Base-by-base conservation (phyloP, 257 asterid species). In the Nicotiana paniculata region DNA sequence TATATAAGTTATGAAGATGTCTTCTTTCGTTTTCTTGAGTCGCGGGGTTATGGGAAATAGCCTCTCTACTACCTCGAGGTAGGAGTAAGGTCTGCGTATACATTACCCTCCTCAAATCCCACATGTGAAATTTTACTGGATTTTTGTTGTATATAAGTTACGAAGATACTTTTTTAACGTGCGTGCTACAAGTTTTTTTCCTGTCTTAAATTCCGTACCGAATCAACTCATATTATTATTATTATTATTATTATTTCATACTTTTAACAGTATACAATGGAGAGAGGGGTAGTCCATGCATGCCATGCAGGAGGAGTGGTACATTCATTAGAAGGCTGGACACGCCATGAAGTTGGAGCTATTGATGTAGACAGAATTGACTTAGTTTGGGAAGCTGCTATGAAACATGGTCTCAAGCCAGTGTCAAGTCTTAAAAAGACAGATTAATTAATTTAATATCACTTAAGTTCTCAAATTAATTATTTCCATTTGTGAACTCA, bases 221-320 rank as follows among this genome's bases (percentile, higher is more conserved):
- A 43, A 43, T 43, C 51, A 43, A 43, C 11, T 43, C 24, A 21
- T 21, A 32, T 32, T 32, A 32, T 32, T 32, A 32, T 32, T 32
- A 32, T 32, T 32, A 32, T 3, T 32, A 32, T 57, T 30, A 3
- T 35, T 13, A 43, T 6, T 9, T 8, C 8, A 18, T 16, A 37
- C 24, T 26, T 30, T 18, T 54, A 21, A 85, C 86, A 96, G 99
- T 96, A 94, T 30, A 91, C 98, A 24, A 93, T 94, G 99, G 97
- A 89, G 5, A 90, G 99, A 90, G 98, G 99, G 65, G 92, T 94
- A 9, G 98, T 95, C 66, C 99, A 92, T 77, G 97, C 97, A 9
- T 92, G 97, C 86, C 95, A 91, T 82, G 97, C 97, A 0, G 97
- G 97, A 6, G 95, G 97, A 21, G 91, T 88, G 3, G 91, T 92